Percentiles rank a stretch among this genome's conserved stretches.
phyloP scores from a whole-genome alignment of 768 basidiomycete genomes.

The Sarcodon aspratus region DNA sequence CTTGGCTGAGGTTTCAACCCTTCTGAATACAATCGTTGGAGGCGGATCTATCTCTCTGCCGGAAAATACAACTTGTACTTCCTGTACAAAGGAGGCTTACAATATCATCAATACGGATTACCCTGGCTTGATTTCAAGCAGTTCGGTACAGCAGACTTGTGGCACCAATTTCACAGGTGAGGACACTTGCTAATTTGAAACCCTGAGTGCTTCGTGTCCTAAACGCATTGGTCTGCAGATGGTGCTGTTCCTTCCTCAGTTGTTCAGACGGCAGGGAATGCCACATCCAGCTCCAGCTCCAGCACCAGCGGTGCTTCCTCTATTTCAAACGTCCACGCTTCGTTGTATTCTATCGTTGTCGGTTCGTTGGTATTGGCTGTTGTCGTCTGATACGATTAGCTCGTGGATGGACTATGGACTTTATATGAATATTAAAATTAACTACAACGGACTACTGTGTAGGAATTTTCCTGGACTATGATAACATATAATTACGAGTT shows the following conservation, averaged over 20 bases:
- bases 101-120: conserved; percentile 13
- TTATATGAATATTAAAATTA: too few relatives aligned
- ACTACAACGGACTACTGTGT: too few relatives aligned
- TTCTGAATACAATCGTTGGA: conserved; percentile 4
- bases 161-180: conserved; percentile 19
- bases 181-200: conserved; percentile 1
- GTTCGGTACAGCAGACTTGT: conserved; percentile 12
- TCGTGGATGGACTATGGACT: too few relatives aligned
- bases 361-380: neutral
- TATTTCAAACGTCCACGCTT: neutral
- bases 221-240: neutral
- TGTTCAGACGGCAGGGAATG: neutral
- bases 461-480: too few relatives aligned
- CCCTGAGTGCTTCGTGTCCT: neutral
- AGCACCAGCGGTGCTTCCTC: neutral
- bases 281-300: neutral
- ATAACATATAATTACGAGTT: too few relatives aligned
- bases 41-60: conserved; percentile 6
- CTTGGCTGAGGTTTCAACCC: conserved; percentile 6
- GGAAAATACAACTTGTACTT: conserved; percentile 17
- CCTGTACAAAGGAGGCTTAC: conserved; percentile 21
- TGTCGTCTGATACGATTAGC: too few relatives aligned
- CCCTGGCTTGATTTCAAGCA: conserved; percentile 10
- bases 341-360: neutral
- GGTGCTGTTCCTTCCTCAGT: neutral